These are phyloP conservation scores for Murraya paniculata DNA, from an alignment of 345 rosid species.

Conservation along the genomic window DNA sequence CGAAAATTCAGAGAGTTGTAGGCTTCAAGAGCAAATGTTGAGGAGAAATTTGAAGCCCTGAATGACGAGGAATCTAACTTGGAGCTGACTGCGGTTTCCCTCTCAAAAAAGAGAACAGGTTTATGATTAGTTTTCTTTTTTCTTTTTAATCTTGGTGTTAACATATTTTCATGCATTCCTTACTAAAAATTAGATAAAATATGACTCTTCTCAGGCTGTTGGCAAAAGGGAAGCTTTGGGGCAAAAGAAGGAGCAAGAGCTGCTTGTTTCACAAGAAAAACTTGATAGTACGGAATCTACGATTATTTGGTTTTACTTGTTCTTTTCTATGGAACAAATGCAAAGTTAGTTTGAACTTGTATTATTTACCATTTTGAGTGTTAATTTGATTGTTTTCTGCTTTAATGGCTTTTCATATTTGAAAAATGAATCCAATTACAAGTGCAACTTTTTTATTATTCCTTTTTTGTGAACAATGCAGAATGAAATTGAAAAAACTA, in stretches of 20 bases:
- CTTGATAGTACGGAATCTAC: constrained; percentile 71
- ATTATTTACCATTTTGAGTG: not conserved
- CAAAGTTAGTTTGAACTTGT: not conserved
- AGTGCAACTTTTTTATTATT: not conserved
- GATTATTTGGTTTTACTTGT: constrained; percentile 16
- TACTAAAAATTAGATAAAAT: constrained; percentile 12
- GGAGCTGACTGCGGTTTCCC: constrained; percentile 47
- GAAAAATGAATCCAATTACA: not conserved
- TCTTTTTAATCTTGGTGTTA: not conserved
- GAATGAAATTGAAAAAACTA: constrained; percentile 60
- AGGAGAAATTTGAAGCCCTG: constrained; percentile 52
- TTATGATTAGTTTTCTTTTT: not conserved
- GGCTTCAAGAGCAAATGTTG: constrained; percentile 46
- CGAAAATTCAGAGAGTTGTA: constrained; percentile 55
- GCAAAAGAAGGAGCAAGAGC: constrained; percentile 65
- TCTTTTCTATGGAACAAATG: not conserved
- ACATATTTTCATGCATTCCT: not conserved
- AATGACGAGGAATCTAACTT: constrained; percentile 52
- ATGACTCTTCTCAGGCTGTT: constrained; percentile 40
- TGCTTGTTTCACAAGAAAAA: constrained; percentile 67
- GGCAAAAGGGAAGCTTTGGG: constrained; percentile 53
- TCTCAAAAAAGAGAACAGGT: constrained; percentile 79
- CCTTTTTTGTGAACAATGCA: constrained; percentile 27
- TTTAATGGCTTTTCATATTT: not conserved
- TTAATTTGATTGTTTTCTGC: not conserved